Evolutionary conservation across 805 yeast genomes (phyloP).

Genomic region (Isabelozyma rhagii): DNA sequence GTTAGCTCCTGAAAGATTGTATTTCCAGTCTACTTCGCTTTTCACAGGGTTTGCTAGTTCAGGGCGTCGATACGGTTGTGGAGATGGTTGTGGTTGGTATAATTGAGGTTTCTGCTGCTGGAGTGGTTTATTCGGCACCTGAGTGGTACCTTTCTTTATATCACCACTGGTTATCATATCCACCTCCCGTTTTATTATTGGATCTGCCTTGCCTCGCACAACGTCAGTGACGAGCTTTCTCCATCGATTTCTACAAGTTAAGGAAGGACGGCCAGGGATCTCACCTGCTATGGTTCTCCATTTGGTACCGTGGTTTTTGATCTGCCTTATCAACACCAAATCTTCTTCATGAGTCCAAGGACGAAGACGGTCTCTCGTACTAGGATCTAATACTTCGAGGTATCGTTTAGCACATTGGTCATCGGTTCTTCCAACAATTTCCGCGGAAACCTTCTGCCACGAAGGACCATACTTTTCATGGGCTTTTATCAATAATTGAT

Average conservation of each 20-base stretch:
- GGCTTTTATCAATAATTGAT: slow-evolving; percentile 59
- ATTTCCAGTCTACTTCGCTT: slow-evolving; percentile 57
- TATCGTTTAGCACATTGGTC: slow-evolving; percentile 94
- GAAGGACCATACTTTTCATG: slow-evolving; percentile 68
- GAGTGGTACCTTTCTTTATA: not conserved
- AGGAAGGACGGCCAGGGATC: slow-evolving; percentile 77
- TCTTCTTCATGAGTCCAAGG: slow-evolving; percentile 84
- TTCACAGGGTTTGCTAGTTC: not conserved
- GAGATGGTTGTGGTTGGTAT: not conserved
- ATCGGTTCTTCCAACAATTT: slow-evolving; percentile 82
- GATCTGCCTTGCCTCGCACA: slow-evolving; percentile 60
- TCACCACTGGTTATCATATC: slow-evolving; percentile 39
- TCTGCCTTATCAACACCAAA: slow-evolving; percentile 59
- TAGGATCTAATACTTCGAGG: slow-evolving; percentile 83
- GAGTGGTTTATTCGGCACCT: not conserved
- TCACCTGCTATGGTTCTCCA: slow-evolving; percentile 80
- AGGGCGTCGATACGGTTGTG: not conserved
- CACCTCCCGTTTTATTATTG: slow-evolving; percentile 55
- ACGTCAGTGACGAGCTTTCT: slow-evolving; percentile 77
- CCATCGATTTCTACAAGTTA: slow-evolving; percentile 92
- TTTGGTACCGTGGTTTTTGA: slow-evolving; percentile 73
- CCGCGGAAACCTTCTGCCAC: slow-evolving; percentile 81
- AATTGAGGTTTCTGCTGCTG: not conserved
- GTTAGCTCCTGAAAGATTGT: slow-evolving; percentile 33
- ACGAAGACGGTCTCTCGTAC: slow-evolving; percentile 68